Evolutionary conservation across 108 stramenopile genomes (phyloP).

Genomic region (Mediolabrus comicus): DNA sequence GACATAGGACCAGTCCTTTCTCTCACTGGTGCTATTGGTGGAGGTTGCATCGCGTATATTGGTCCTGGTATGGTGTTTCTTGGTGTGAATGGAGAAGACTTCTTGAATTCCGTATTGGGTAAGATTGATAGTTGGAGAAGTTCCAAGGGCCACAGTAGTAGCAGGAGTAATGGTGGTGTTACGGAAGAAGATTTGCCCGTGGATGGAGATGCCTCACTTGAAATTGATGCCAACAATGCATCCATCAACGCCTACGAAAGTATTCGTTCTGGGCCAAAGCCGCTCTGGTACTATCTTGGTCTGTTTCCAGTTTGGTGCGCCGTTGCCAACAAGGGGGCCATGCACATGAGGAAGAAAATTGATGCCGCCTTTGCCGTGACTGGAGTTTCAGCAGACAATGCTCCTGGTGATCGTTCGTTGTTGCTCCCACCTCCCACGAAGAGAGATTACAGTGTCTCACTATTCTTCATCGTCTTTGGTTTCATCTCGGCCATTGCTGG

Average conservation of each 20-base stretch:
- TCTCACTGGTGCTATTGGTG: conserved; percentile 78
- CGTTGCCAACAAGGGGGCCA: conserved; percentile 38
- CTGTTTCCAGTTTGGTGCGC: conserved; percentile 44
- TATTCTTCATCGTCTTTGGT: conserved; percentile 79
- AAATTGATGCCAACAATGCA: conserved; percentile 22
- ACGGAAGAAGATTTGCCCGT: conserved; percentile 58
- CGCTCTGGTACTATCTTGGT: conserved; percentile 43
- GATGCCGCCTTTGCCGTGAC: conserved; percentile 6
- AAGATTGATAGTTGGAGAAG: conserved; percentile 20
- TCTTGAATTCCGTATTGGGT: conserved; percentile 34
- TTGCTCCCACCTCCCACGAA: conserved; percentile 42
- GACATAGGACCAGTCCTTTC: conserved; percentile 81
- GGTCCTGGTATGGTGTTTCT: conserved; percentile 76
- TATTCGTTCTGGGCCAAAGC: conserved; percentile 28
- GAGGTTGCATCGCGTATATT: conserved; percentile 68
- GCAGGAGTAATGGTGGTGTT: background rate
- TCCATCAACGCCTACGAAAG: conserved; percentile 16
- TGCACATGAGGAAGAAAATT: conserved; percentile 19
- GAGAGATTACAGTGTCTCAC: conserved; percentile 51
- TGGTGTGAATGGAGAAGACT: conserved; percentile 75
- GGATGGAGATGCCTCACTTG: conserved; percentile 61
- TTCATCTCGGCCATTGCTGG: conserved; percentile 62
- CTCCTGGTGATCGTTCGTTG: conserved; percentile 11
- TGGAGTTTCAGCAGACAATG: conserved; percentile 11
- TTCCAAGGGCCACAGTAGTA: background rate